Percentiles rank a stretch among this genome's conserved stretches.
Evolutionary conservation across 495 filamentous ascomycete species (phyloP).

Genomic region (Hypoxylon crocopeplum): DNA sequence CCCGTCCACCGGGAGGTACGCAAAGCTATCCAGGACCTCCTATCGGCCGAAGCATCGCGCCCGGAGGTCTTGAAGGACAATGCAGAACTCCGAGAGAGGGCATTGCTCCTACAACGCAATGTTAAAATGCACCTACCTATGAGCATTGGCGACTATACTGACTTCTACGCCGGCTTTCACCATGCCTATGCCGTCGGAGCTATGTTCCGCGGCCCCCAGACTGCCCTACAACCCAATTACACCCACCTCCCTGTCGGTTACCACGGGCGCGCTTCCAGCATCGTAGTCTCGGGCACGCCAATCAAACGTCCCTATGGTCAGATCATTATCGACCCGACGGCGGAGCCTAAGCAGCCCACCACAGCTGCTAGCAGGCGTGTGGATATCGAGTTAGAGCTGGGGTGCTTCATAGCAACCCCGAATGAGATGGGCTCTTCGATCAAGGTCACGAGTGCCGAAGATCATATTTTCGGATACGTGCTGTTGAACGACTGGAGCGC

Average conservation of each 20-base stretch:
- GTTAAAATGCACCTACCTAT: constrained; percentile 82
- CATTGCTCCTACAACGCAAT: constrained; percentile 58
- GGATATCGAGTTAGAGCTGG: constrained; percentile 90
- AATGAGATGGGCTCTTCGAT: constrained; percentile 72
- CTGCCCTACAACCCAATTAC: constrained; percentile 90
- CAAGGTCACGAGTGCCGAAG: constrained; percentile 66
- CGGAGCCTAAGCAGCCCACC: constrained; percentile 62
- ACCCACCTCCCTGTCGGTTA: constrained; percentile 90
- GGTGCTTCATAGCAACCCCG: constrained; percentile 74
- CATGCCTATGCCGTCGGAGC: constrained; percentile 84
- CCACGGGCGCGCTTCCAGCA: constrained; percentile 79
- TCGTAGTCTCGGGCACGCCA: constrained; percentile 77
- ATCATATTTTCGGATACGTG: constrained; percentile 85
- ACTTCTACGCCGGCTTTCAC: constrained; percentile 93
- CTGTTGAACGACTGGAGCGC: constrained; percentile 96
- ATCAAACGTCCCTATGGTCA: constrained; percentile 84
- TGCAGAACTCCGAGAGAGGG: constrained; percentile 34
- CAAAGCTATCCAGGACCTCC: constrained; percentile 73
- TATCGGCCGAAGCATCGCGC: constrained; percentile 59
- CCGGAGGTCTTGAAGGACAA: constrained; percentile 47
- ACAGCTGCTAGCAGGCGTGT: constrained; percentile 70
- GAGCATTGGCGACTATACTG: constrained; percentile 93
- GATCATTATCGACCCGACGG: constrained; percentile 70
- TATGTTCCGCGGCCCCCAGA: constrained; percentile 81
- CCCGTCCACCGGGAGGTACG: constrained; percentile 75